Evolutionary conservation across 2,329 filamentous ascomycete species (phyloP).

Genomic region (Talaromyces sp.): DNA sequence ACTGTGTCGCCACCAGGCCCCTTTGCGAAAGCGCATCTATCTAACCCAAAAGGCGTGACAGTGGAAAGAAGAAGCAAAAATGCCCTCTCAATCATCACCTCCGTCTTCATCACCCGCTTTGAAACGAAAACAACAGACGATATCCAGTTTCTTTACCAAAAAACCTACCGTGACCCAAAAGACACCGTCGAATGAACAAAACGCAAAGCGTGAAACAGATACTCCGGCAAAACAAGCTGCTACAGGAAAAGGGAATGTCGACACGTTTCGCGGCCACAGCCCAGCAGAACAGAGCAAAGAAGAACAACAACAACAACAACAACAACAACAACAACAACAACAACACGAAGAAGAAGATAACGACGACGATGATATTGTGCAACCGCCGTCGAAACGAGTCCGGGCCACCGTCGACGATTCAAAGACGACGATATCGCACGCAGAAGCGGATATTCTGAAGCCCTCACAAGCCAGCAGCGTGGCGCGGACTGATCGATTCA

Average conservation of each 20-base stretch:
- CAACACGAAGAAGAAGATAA: constrained; percentile 32
- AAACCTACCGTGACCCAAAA: constrained; percentile 35
- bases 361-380: constrained; percentile 38
- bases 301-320: constrained; percentile 10
- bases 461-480: constrained; percentile 29
- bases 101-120: constrained; percentile 29
- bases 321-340: constrained; percentile 12
- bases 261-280: constrained; percentile 8
- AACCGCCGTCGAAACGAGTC: constrained; percentile 38
- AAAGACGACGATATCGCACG: constrained; percentile 1
- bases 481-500: constrained; percentile 53
- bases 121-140: constrained; percentile 59
- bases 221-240: neutral
- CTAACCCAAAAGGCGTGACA: neutral
- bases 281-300: constrained; percentile 7
- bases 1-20: neutral
- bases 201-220: constrained; percentile 7
- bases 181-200: constrained; percentile 11
- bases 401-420: constrained; percentile 21
- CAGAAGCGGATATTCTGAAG: constrained; percentile 9
- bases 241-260: constrained; percentile 12
- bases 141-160: constrained; percentile 80
- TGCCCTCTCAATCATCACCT: constrained; percentile 32
- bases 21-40: neutral
- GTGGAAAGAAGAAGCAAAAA: constrained; percentile 11